Percentiles rank a stretch among this genome's conserved stretches.
phyloP scores from a whole-genome alignment of 441 rosid genomes.

The Melastoma candidum region DNA sequence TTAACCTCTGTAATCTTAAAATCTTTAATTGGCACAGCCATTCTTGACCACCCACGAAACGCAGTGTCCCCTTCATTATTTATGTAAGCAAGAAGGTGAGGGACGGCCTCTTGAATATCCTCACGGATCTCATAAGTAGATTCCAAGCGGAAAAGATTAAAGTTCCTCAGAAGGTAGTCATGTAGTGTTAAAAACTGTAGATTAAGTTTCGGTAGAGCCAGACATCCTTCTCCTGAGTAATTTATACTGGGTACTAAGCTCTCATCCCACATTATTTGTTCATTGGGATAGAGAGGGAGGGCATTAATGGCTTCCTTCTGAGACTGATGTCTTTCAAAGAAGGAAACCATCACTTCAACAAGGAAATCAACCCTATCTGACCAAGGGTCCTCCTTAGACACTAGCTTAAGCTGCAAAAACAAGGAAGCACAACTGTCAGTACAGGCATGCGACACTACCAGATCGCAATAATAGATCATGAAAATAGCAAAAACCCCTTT shows the following conservation, averaged over 20 bases:
- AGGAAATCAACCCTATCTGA: constrained; percentile 82
- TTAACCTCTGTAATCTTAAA: constrained; percentile 77
- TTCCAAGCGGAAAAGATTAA: constrained; percentile 96
- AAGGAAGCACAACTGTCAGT: constrained; percentile 1
- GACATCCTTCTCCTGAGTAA: constrained; percentile 98
- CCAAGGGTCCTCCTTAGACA: constrained; percentile 78
- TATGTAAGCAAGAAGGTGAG: constrained; percentile 84
- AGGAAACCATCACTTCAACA: constrained; percentile 86
- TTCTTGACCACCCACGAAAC: constrained; percentile 99
- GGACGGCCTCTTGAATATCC: constrained; percentile 98
- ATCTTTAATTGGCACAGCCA: constrained; percentile 84
- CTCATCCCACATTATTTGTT: constrained; percentile 99
- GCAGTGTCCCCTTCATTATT: constrained; percentile 87
- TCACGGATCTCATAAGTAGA: constrained; percentile 99
- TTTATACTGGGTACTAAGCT: constrained; percentile 97
- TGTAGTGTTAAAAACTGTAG: constrained; percentile 94
- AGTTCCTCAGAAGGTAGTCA: constrained; percentile 92
- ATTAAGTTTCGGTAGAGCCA: constrained; percentile 98
- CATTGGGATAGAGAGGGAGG: constrained; percentile 95
- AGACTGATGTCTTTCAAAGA: constrained; percentile 88
- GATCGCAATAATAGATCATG: no score
- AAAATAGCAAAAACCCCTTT: no score
- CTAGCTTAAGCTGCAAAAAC: constrained; percentile 74
- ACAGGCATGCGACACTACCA: no score
- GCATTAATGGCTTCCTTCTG: constrained; percentile 99